Conservation (phyloP, 2,329 filamentous ascomycete species). For the Fusarium paranaense region DNA sequence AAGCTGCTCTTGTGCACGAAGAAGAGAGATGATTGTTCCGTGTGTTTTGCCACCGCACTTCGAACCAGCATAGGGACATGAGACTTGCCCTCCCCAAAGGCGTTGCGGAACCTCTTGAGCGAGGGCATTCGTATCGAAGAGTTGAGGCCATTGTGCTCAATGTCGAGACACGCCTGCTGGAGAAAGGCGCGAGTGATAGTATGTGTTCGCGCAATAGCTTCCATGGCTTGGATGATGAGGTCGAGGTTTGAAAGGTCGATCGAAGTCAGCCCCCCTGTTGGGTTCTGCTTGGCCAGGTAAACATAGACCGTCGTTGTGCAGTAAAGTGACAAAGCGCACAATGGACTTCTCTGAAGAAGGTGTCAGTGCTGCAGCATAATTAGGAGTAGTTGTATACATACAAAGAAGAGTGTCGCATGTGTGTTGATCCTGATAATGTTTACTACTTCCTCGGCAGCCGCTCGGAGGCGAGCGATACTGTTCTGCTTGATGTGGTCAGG, state of each 20-base stretch:
- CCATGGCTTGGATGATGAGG: constrained; percentile 83
- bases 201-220: constrained; percentile 78
- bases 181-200: constrained; percentile 84
- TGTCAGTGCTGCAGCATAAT: neutral
- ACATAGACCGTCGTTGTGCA: constrained; percentile 87
- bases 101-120: constrained; percentile 48
- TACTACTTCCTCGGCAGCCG: constrained; percentile 86
- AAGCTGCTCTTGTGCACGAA: constrained; percentile 4
- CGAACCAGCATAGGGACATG: constrained; percentile 63
- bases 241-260: constrained; percentile 67
- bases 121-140: constrained; percentile 51
- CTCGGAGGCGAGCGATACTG: constrained; percentile 79
- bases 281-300: constrained; percentile 77
- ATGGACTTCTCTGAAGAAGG: constrained; percentile 47
- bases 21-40: constrained; percentile 54
- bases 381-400: constrained; percentile 57
- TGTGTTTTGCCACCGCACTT: constrained; percentile 56
- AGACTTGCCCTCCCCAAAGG: constrained; percentile 46
- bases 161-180: constrained; percentile 86
- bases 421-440: constrained; percentile 84
- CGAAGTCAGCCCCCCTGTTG: constrained; percentile 68
- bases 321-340: constrained; percentile 81
- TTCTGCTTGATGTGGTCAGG: constrained; percentile 73
- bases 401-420: constrained; percentile 74
- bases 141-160: constrained; percentile 66